Percentiles rank a stretch among this genome's conserved stretches.
Evolutionary conservation across 1,139 yeast species (phyloP).

Genomic region (Magnusiomyces paraingens): DNA sequence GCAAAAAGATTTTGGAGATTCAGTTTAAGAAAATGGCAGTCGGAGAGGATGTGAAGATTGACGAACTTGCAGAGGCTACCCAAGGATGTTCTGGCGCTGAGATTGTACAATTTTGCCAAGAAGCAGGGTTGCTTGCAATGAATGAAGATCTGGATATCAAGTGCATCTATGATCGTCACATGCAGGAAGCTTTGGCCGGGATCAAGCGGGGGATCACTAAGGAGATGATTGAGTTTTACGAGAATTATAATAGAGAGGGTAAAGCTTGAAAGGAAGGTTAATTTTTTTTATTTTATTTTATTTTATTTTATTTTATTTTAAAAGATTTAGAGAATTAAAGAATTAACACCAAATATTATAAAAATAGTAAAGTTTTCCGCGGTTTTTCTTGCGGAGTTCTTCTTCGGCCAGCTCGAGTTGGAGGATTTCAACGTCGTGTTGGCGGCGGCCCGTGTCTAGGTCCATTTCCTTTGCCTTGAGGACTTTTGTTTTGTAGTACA

Average conservation of each 20-base stretch:
- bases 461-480: conserved; percentile 46
- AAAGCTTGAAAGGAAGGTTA: background rate
- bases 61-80: conserved; percentile 55
- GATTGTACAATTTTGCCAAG: conserved; percentile 84
- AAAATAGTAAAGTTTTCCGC: conserved; percentile 32
- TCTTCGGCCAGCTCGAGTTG: conserved; percentile 45
- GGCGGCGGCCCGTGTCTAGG: conserved; percentile 45
- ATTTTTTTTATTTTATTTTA: background rate
- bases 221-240: conserved; percentile 75
- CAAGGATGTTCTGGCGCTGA: conserved; percentile 98
- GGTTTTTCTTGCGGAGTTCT: conserved; percentile 32
- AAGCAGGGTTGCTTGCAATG: conserved; percentile 88
- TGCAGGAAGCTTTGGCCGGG: conserved; percentile 59
- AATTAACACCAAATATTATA: conserved; percentile 40
- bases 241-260: conserved; percentile 45
- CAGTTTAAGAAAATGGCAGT: conserved; percentile 52
- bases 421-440: conserved; percentile 44
- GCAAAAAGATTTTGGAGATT: conserved; percentile 67
- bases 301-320: background rate
- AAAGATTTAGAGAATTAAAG: background rate
- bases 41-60: conserved; percentile 38
- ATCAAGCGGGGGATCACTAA: conserved; percentile 72
- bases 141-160: conserved; percentile 61
- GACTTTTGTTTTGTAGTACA: conserved; percentile 39
- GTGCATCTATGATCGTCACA: conserved; percentile 56